These are phyloP conservation scores for Pseudogymnoascus sp. DNA, from an alignment of 2,329 filamentous ascomycete genomes.

Conservation along the genomic window DNA sequence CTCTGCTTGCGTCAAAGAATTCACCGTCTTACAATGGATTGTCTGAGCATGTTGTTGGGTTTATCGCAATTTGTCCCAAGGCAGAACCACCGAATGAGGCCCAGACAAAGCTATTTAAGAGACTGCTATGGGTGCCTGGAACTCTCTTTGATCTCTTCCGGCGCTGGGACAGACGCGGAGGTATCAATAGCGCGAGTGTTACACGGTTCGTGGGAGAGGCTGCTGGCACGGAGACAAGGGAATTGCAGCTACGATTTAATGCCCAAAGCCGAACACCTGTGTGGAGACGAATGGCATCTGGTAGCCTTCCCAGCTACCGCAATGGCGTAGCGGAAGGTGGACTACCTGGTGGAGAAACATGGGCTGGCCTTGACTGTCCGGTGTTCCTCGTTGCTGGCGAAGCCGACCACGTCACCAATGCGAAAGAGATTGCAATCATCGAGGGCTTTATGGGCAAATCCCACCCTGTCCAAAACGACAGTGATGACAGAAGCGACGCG, in stretches of 20 bases:
- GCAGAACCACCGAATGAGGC: conserved; percentile 53
- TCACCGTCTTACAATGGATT: conserved; percentile 45
- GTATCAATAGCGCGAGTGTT: conserved; percentile 69
- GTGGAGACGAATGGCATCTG: conserved; percentile 73
- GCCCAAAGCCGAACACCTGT: conserved; percentile 73
- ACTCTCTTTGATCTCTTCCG: conserved; percentile 70
- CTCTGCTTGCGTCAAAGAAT: conserved; percentile 52
- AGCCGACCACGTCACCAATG: conserved; percentile 67
- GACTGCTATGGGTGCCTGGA: conserved; percentile 59
- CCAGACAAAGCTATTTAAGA: conserved; percentile 42
- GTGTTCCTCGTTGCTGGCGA: conserved; percentile 73
- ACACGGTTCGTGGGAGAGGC: conserved; percentile 63
- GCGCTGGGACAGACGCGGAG: conserved; percentile 70
- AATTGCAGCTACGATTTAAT: conserved; percentile 68
- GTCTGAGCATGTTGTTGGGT: conserved; percentile 59
- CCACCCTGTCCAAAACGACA: conserved; percentile 20
- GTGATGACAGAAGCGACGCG: conserved; percentile 27
- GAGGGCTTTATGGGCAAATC: conserved; percentile 32
- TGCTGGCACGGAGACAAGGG: conserved; percentile 57
- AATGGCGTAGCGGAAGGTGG: conserved; percentile 49
- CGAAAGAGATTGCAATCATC: conserved; percentile 63
- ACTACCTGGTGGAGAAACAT: conserved; percentile 60
- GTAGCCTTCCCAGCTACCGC: conserved; percentile 55
- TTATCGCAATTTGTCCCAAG: conserved; percentile 75
- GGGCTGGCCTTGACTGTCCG: conserved; percentile 65